Conservation (phyloP, 2,329 filamentous ascomycete species). For the Pseudogymnoascus verrucosus region DNA sequence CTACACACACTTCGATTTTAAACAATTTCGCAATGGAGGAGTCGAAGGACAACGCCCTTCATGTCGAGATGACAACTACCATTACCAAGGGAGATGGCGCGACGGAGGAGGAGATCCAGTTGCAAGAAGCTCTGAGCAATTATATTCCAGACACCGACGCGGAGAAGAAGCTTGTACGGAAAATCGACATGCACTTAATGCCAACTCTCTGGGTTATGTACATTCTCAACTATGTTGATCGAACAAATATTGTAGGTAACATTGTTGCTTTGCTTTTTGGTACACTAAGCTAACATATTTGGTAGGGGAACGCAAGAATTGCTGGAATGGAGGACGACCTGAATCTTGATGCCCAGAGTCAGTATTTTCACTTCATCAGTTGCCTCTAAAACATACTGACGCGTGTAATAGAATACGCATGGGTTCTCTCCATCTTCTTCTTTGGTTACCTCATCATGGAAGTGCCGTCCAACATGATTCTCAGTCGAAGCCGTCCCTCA, state of each 20-base stretch:
- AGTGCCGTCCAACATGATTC: slow-evolving; percentile 40
- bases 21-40: background rate
- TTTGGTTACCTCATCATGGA: slow-evolving; percentile 44
- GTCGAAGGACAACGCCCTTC: slow-evolving; percentile 8
- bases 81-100: slow-evolving; percentile 8
- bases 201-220: slow-evolving; percentile 48
- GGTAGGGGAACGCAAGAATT: slow-evolving; percentile 42
- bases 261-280: background rate
- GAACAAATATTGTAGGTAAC: slow-evolving; percentile 35
- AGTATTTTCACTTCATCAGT: background rate
- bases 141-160: slow-evolving; percentile 23
- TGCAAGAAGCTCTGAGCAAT: slow-evolving; percentile 22
- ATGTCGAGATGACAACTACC: slow-evolving; percentile 15
- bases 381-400: background rate
- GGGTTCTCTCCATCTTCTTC: slow-evolving; percentile 33
- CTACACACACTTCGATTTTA: background rate
- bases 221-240: slow-evolving; percentile 47
- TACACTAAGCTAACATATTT: background rate
- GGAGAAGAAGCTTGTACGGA: slow-evolving; percentile 34
- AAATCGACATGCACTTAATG: slow-evolving; percentile 45
- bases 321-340: slow-evolving; percentile 47
- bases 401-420: slow-evolving; percentile 14
- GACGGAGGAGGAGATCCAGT: slow-evolving; percentile 17
- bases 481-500: slow-evolving; percentile 36
- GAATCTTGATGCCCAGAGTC: slow-evolving; percentile 11